Evolutionary conservation across 495 filamentous ascomycete species (phyloP), one percentile per base, ranked within the genome.

Genomic region (Xylaria sp.): DNA sequence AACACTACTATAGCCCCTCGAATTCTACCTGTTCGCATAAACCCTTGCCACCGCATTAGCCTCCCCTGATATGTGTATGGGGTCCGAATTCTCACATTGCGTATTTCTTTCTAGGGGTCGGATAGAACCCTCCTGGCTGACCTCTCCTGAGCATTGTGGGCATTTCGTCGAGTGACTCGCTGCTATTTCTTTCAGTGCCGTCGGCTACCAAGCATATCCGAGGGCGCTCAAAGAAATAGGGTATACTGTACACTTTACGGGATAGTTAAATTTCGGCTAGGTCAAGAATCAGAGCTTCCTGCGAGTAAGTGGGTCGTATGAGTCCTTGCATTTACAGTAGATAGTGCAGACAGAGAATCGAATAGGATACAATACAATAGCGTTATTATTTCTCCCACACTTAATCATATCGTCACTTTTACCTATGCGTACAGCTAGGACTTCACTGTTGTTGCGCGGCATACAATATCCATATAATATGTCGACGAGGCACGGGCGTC

Each of bases 1-100:
- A 19, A 63, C 59, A 40, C 40, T 63, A 3, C 41, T 46, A 19
- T 46, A 43, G 21, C n/a, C 59, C 43, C n/a, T 65, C 29, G 19
- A 7, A 66, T 40, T 40, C 37, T 41, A 29, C 35, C 52, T 57
- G 65, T 68, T 68, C 40, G 66, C 66, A 59, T 68, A 24, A 59
- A 33, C 52, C 55, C 24, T 46, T 44, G 66, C 66, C 40, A 40
- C 55, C 41, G 33, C 41, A 59, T 61, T 24, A 6, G 35, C 33
- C 37, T 14, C 61, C n/a, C 12, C 24, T 31, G 19, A 21, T 37
- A 59, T 33, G 33, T n/a, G 57, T 35, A 58, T 37, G 57, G 57
- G 57, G 31, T 59, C 50, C 57, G 3, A 26, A 62, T 61, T 41
- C 35, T 61, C 58, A 41, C 7, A n/a, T 21, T 21, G 14, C 57